phyloP scores from a whole-genome alignment of 2,329 filamentous ascomycete species.

The Graphium sp. region DNA sequence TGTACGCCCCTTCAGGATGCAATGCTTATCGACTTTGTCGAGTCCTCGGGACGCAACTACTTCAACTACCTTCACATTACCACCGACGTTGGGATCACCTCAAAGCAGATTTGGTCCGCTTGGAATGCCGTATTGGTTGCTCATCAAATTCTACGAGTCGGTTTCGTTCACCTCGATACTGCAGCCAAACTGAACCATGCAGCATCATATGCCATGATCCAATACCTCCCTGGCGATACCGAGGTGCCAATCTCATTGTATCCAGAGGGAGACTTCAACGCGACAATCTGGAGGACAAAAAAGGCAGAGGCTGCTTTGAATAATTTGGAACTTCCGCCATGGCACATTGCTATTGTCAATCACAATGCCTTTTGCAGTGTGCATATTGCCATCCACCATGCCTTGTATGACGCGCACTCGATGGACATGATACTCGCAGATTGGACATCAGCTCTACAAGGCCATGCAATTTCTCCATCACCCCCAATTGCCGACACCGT shows the following conservation, averaged over 20 bases:
- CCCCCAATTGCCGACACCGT: too few relatives aligned
- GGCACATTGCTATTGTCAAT: constrained; percentile 38
- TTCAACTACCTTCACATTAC: constrained; percentile 53
- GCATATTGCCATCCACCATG: constrained; percentile 51
- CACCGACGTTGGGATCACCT: constrained; percentile 21
- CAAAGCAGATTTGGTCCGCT: constrained; percentile 28
- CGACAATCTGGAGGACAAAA: constrained; percentile 18
- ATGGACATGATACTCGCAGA: constrained; percentile 47
- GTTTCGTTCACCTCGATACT: constrained; percentile 39
- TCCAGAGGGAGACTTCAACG: too few relatives aligned
- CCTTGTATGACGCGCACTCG: constrained; percentile 71
- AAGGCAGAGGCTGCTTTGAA: constrained; percentile 16
- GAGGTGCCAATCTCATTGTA: constrained; percentile 8
- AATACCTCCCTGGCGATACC: constrained; percentile 20
- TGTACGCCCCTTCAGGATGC: constrained; percentile 69
- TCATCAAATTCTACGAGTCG: constrained; percentile 62
- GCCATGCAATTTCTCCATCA: too few relatives aligned
- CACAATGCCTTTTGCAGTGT: constrained; percentile 11
- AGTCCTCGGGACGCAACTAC: constrained; percentile 52
- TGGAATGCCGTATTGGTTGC: constrained; percentile 37
- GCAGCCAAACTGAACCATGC: too few relatives aligned
- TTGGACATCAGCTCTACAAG: constrained; percentile 20
- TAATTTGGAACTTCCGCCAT: constrained; percentile 38
- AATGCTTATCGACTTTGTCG: constrained; percentile 59
- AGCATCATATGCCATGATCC: constrained; percentile 62